Evolutionary conservation across 768 basidiomycete species (phyloP).

Genomic region (Pleurotus eryngii): DNA sequence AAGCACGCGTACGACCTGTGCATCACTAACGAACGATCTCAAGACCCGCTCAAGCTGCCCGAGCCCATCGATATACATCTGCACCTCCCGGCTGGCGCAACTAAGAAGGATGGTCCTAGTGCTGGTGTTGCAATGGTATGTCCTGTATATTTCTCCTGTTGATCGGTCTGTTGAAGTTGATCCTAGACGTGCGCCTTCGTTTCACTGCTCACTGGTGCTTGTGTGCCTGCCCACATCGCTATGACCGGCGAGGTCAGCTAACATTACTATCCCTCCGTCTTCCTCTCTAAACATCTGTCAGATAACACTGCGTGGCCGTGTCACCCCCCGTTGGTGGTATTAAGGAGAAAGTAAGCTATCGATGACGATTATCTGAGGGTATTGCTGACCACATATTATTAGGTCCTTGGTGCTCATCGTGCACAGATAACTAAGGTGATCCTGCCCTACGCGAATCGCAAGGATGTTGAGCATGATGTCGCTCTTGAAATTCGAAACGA

Average conservation of each 20-base stretch:
- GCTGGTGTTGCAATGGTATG: conserved; percentile 86
- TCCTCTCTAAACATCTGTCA: conserved; percentile 16
- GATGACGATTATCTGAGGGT: neutral
- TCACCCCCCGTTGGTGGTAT: conserved; percentile 87
- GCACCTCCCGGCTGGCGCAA: conserved; percentile 85
- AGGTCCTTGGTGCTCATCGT: conserved; percentile 84
- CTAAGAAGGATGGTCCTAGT: conserved; percentile 92
- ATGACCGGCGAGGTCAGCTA: conserved; percentile 83
- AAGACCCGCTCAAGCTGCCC: conserved; percentile 74
- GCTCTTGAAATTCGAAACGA: conserved; percentile 67
- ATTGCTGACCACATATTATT: too few relatives aligned
- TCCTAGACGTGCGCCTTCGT: conserved; percentile 78
- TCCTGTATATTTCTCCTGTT: conserved; percentile 4
- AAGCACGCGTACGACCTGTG: conserved; percentile 77
- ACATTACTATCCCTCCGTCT: neutral
- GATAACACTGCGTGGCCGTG: conserved; percentile 81
- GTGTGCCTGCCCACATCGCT: conserved; percentile 69
- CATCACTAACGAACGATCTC: conserved; percentile 63
- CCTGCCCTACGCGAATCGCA: conserved; percentile 79
- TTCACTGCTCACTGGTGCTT: conserved; percentile 75
- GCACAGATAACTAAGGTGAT: conserved; percentile 82
- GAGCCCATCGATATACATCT: conserved; percentile 80
- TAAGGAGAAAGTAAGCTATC: conserved; percentile 64
- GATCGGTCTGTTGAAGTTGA: neutral
- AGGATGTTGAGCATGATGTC: conserved; percentile 86